A percentile compares a stretch with the other conserved stretches of the same genome.
Evolutionary conservation across 495 filamentous ascomycete genomes (phyloP).

Genomic region (Lophiostoma macrostomum): DNA sequence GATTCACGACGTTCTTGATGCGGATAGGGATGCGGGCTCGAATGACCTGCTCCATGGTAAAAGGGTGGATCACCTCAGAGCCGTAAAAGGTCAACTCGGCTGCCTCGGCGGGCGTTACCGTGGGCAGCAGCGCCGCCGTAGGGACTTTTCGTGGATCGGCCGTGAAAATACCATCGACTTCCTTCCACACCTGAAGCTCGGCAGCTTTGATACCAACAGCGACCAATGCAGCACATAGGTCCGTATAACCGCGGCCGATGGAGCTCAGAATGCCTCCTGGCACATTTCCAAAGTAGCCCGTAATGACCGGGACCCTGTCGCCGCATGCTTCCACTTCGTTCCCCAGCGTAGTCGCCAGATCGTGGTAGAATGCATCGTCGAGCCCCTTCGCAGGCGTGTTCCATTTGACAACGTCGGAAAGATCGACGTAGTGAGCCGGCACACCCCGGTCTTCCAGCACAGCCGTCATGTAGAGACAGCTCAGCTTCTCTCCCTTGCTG

Average conservation of each 20-base stretch:
- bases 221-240: slow-evolving; percentile 52
- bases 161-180: slow-evolving; percentile 58
- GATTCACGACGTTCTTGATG: slow-evolving; percentile 98
- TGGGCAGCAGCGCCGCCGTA: slow-evolving; percentile 48
- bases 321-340: slow-evolving; percentile 68
- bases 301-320: slow-evolving; percentile 46
- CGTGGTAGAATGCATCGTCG: slow-evolving; percentile 75
- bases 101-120: slow-evolving; percentile 53
- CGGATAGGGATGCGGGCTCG: slow-evolving; percentile 87
- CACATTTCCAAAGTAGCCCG: slow-evolving; percentile 51
- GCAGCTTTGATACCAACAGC: slow-evolving; percentile 48
- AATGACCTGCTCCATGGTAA: slow-evolving; percentile 98
- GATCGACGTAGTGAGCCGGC: slow-evolving; percentile 80
- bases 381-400: slow-evolving; percentile 57
- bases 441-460: slow-evolving; percentile 73
- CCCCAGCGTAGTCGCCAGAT: slow-evolving; percentile 60
- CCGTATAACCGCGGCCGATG: slow-evolving; percentile 53
- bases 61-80: slow-evolving; percentile 83
- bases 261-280: slow-evolving; percentile 48
- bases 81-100: slow-evolving; percentile 56
- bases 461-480: slow-evolving; percentile 81
- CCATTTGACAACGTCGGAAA: slow-evolving; percentile 70
- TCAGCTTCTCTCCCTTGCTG: slow-evolving; percentile 89
- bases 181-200: slow-evolving; percentile 56
- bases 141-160: slow-evolving; percentile 55